Percentiles rank a stretch among this genome's conserved stretches.
Evolutionary conservation across 106 monocot species (phyloP).

Genomic region (Hemerocallis citrina): DNA sequence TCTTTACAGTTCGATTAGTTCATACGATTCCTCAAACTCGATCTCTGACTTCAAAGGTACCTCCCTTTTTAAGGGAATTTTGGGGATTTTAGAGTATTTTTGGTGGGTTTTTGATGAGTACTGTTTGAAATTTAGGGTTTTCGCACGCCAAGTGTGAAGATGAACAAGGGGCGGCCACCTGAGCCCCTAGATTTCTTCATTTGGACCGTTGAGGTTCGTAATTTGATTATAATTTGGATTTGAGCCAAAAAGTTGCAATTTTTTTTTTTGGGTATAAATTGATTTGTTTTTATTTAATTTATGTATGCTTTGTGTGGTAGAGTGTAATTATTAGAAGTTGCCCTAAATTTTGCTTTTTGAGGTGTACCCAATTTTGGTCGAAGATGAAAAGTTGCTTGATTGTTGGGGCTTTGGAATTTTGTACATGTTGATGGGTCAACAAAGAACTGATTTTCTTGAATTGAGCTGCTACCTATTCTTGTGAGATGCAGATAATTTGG

Average conservation of each 20-base stretch:
- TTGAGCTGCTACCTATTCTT: too few relatives aligned
- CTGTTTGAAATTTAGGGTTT: conserved; percentile 7
- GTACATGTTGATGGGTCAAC: too few relatives aligned
- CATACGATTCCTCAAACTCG: neutral
- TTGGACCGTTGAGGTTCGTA: conserved; percentile 82
- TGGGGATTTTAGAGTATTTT: neutral
- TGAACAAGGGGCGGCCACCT: conserved; percentile 40
- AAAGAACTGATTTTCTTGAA: too few relatives aligned
- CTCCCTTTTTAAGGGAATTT: neutral
- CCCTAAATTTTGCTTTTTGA: neutral
- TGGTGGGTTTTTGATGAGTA: neutral
- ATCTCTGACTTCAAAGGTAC: neutral
- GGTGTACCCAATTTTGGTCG: neutral
- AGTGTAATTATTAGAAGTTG: neutral
- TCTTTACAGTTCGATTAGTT: neutral
- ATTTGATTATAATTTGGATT: neutral
- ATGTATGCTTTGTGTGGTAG: neutral
- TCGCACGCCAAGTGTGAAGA: conserved; percentile 9
- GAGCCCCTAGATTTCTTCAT: conserved; percentile 99
- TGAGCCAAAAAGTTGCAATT: neutral
- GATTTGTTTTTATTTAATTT: neutral
- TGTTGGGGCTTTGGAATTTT: neutral
- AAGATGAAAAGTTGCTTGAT: neutral
- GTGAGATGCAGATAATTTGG: too few relatives aligned
- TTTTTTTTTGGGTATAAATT: neutral